Evolutionary conservation across 1,284 basidiomycete genomes (phyloP).

Genomic region (Ustilago curta): DNA sequence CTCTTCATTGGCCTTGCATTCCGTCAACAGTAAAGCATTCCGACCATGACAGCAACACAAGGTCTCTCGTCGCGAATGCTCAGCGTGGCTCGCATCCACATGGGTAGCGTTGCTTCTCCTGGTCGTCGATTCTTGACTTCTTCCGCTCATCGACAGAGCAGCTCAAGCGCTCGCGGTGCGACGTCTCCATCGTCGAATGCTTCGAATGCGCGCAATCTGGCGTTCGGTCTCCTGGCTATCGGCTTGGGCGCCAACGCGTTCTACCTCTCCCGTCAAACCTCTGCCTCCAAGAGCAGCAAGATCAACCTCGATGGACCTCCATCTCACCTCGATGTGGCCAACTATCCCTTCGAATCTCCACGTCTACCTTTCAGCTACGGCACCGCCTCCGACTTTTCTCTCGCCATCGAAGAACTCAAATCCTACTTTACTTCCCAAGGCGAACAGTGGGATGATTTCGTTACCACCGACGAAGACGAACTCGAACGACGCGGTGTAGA

Average conservation of each 20-base stretch:
- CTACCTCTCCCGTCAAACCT: conserved; percentile 25
- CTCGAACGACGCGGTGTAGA: conserved; percentile 49
- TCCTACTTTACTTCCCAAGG: conserved; percentile 47
- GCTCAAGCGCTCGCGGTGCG: not conserved
- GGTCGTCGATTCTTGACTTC: conserved; percentile 7
- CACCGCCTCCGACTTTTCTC: conserved; percentile 36
- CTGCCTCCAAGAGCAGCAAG: conserved; percentile 1
- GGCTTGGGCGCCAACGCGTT: conserved; percentile 36
- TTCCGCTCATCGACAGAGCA: conserved; percentile 17
- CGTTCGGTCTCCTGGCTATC: conserved; percentile 31
- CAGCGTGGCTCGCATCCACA: conserved; percentile 6
- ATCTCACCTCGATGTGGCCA: not conserved
- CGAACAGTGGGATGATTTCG: conserved; percentile 38
- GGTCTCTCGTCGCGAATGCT: conserved; percentile 8
- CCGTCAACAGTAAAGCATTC: not conserved
- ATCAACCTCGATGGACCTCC: conserved; percentile 24
- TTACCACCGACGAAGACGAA: conserved; percentile 48
- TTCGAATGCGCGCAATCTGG: conserved; percentile 24
- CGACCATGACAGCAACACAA: conserved; percentile 11
- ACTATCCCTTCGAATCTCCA: conserved; percentile 24
- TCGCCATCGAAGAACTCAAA: conserved; percentile 53
- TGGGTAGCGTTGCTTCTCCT: not conserved
- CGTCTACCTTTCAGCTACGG: conserved; percentile 47
- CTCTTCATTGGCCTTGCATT: not conserved
- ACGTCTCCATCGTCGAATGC: not conserved